These are phyloP conservation scores for Backusella westeae DNA, from an alignment of 192 early-diverging fungal species.

Conservation along the genomic window DNA sequence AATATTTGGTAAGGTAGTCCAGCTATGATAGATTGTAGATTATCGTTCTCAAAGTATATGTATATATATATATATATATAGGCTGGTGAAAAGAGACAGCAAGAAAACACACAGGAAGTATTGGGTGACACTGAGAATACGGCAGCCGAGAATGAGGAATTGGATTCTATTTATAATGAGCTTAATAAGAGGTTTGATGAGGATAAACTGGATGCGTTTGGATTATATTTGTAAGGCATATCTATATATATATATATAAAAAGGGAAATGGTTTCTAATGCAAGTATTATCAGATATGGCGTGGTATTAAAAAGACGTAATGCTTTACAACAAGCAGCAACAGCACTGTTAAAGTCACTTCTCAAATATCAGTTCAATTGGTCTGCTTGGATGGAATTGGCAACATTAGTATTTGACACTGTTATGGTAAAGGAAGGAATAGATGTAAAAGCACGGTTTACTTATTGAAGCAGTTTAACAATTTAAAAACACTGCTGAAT, in stretches of 20 bases:
- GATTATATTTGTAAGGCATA: slow-evolving; percentile 60
- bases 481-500: slow-evolving; percentile 20
- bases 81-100: slow-evolving; percentile 57
- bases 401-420: slow-evolving; percentile 43
- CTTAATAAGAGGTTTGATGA: slow-evolving; percentile 38
- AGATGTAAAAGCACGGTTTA: neutral
- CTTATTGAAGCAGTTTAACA: slow-evolving; percentile 10
- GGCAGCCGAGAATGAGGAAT: slow-evolving; percentile 43
- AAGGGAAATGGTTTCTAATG: no score
- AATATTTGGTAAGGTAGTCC: slow-evolving; percentile 56
- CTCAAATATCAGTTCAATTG: slow-evolving; percentile 79
- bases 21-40: no score
- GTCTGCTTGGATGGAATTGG: slow-evolving; percentile 88
- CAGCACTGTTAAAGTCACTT: slow-evolving; percentile 64
- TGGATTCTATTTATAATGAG: slow-evolving; percentile 46
- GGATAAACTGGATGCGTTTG: slow-evolving; percentile 61
- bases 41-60: no score
- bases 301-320: slow-evolving; percentile 44
- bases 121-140: slow-evolving; percentile 51
- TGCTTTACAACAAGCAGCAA: slow-evolving; percentile 42
- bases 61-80: neutral
- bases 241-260: no score
- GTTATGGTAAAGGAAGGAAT: slow-evolving; percentile 27
- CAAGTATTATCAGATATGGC: slow-evolving; percentile 47
- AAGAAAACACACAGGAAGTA: slow-evolving; percentile 55